These are phyloP conservation scores for Suhomyces bribrorum DNA, from an alignment of 1,139 yeast genomes.

Conservation along the genomic window DNA sequence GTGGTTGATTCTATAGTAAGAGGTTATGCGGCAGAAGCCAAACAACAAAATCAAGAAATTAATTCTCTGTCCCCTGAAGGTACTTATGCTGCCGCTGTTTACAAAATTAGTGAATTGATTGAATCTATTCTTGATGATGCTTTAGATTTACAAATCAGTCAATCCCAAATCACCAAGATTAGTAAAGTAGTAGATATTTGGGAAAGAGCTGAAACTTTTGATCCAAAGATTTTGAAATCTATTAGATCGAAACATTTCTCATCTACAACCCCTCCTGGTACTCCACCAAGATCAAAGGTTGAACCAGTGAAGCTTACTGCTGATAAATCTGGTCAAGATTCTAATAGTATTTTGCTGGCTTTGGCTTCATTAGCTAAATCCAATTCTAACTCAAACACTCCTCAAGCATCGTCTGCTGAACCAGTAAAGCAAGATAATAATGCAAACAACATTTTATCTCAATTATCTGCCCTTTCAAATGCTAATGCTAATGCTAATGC, in stretches of 20 bases:
- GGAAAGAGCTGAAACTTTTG: constrained; percentile 84
- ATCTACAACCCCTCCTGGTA: constrained; percentile 58
- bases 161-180: constrained; percentile 66
- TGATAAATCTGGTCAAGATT: constrained; percentile 36
- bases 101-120: constrained; percentile 57
- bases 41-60: constrained; percentile 48
- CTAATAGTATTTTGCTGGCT: constrained; percentile 65
- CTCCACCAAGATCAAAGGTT: constrained; percentile 46
- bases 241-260: constrained; percentile 63
- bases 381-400: constrained; percentile 28
- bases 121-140: constrained; percentile 63
- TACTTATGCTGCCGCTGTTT: constrained; percentile 72
- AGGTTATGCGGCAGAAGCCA: constrained; percentile 77
- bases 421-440: constrained; percentile 24
- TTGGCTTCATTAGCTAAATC: constrained; percentile 54
- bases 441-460: constrained; percentile 46
- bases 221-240: constrained; percentile 51
- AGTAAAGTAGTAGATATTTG: constrained; percentile 87
- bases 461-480: constrained; percentile 46
- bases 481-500: constrained; percentile 20
- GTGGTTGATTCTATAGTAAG: constrained; percentile 92
- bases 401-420: constrained; percentile 25
- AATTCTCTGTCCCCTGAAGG: constrained; percentile 62
- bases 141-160: constrained; percentile 50
- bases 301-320: constrained; percentile 26